Evolutionary conservation across 2,329 filamentous ascomycete species (phyloP).

Genomic region (Nemania serpens): DNA sequence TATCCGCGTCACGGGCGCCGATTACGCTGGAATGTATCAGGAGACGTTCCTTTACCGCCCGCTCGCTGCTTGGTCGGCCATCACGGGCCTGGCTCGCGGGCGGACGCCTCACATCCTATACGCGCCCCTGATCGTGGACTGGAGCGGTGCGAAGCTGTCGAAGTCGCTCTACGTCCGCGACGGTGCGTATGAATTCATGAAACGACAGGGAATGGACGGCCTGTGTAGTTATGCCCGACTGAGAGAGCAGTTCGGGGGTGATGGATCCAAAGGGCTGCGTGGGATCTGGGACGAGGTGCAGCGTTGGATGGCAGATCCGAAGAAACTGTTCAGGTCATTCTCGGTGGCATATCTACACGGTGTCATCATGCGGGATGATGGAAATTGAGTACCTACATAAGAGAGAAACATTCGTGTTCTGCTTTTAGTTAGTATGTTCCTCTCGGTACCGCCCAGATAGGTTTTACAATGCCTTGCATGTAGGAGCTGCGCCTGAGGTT

Average conservation of each 20-base stretch:
- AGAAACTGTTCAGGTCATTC: slow-evolving; percentile 15
- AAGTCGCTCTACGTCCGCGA: slow-evolving; percentile 15
- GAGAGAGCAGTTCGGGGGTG: slow-evolving; percentile 3
- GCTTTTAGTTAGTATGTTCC: no score
- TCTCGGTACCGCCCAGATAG: no score
- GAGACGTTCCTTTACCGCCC: slow-evolving; percentile 14
- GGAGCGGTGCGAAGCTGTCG: slow-evolving; percentile 19
- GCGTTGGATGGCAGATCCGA: slow-evolving; percentile 10
- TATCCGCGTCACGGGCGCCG: slow-evolving; percentile 15
- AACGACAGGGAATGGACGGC: slow-evolving; percentile 1
- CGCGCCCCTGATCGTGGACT: slow-evolving; percentile 14
- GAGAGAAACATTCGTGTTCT: no score
- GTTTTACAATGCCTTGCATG: no score
- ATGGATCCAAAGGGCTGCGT: slow-evolving; percentile 7
- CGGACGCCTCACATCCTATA: slow-evolving; percentile 19
- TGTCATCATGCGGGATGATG: slow-evolving; percentile 1
- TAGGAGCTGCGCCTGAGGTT: no score
- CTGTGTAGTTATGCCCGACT: slow-evolving; percentile 12
- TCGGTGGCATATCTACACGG: slow-evolving; percentile 14
- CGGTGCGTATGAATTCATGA: slow-evolving; percentile 7
- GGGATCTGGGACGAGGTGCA: slow-evolving; percentile 16
- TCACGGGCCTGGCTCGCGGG: not conserved
- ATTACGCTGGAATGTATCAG: slow-evolving; percentile 16
- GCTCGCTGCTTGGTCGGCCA: slow-evolving; percentile 16
- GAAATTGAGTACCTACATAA: no score